phyloP scores from a whole-genome alignment of 1,284 basidiomycete genomes.

The Irpex sp. region DNA sequence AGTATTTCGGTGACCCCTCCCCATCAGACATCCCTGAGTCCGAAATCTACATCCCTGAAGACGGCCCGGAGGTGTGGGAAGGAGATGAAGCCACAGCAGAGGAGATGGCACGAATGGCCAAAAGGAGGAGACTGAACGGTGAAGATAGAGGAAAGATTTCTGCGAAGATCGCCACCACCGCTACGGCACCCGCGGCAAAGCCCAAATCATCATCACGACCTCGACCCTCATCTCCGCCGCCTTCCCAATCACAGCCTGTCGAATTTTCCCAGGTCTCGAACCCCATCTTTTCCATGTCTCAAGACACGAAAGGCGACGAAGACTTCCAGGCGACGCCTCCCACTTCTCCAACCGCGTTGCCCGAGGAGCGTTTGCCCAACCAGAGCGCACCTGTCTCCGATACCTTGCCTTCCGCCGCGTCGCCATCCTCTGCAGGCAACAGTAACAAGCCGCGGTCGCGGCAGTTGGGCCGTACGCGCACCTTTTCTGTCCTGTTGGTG shows the following conservation, averaged over 20 bases:
- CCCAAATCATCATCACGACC: not conserved
- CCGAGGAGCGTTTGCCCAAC: not conserved
- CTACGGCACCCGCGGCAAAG: not conserved
- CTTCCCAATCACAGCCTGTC: not conserved
- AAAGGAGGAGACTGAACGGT: not conserved
- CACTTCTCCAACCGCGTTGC: not conserved
- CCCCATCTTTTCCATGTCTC: not conserved
- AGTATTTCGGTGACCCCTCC: not conserved
- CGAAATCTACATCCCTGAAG: not conserved
- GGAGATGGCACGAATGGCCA: not conserved
- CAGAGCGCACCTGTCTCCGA: not conserved
- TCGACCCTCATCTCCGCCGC: not conserved
- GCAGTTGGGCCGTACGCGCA: not conserved
- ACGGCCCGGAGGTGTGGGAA: not conserved
- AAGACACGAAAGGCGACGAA: not conserved
- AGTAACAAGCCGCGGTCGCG: not conserved
- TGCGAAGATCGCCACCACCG: not conserved
- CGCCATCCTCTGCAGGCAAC: not conserved
- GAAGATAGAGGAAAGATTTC: not conserved
- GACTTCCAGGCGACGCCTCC: not conserved
- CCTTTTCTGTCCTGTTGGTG: not conserved
- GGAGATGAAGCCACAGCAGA: not conserved
- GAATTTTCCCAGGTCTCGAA: not conserved
- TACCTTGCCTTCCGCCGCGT: not conserved
- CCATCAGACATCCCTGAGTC: not conserved